Percentiles rank a stretch among this genome's conserved stretches.
Evolutionary conservation across 306 rosid species (phyloP).

Genomic region (Parietaria judaica): DNA sequence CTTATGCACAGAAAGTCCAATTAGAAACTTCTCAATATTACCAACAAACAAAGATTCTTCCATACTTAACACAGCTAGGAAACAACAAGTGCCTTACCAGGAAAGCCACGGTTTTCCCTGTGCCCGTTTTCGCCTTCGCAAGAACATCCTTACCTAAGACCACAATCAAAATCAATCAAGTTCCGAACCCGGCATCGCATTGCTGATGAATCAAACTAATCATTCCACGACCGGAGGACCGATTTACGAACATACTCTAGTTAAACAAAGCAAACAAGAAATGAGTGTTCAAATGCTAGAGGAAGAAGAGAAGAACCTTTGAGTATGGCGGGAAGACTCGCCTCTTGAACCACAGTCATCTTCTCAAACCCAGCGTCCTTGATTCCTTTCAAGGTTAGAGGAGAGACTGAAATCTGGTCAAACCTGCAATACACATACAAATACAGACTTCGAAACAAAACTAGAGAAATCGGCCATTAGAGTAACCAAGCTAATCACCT

Average conservation of each 20-base stretch:
- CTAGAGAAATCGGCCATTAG: neutral
- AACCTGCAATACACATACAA: constrained; percentile 43
- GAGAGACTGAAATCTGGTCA: constrained; percentile 68
- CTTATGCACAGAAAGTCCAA: too few relatives aligned
- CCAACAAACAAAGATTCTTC: too few relatives aligned
- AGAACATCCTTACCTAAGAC: constrained; percentile 88
- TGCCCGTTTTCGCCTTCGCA: constrained; percentile 95
- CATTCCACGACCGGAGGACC: too few relatives aligned
- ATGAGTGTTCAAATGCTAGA: neutral
- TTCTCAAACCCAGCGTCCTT: constrained; percentile 91
- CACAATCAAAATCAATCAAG: constrained; percentile 14
- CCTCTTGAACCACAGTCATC: constrained; percentile 92
- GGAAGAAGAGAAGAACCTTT: constrained; percentile 54
- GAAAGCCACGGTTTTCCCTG: constrained; percentile 97
- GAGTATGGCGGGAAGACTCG: constrained; percentile 85
- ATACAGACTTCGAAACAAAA: constrained; percentile 9
- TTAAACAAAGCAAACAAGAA: neutral
- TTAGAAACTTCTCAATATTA: too few relatives aligned
- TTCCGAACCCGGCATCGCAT: neutral
- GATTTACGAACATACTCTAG: too few relatives aligned
- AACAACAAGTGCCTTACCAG: constrained; percentile 48
- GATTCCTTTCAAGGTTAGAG: constrained; percentile 70
- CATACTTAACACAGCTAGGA: too few relatives aligned
- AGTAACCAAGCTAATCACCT: constrained; percentile 28
- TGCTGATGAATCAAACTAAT: too few relatives aligned